Evolutionary conservation across 257 asterid species (phyloP), one percentile per base, ranked within the genome.

Genomic region (Nicotiana benthamiana): DNA sequence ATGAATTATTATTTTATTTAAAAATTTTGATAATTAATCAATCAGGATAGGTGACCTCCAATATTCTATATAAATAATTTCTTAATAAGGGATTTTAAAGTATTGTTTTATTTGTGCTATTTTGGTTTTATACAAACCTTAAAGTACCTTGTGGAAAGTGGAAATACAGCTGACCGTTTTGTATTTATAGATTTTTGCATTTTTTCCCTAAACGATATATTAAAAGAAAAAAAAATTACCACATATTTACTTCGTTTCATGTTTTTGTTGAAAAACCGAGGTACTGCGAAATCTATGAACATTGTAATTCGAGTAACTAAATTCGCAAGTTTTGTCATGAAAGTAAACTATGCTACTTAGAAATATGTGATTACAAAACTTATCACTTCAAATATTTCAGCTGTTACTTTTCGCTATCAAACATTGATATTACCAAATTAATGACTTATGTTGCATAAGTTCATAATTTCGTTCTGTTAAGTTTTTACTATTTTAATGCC

Each of bases 281-380:
- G 28, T 18, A 34, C 20, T 24, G 28, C 1, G 20, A 36, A 68
- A n/a, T 36, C 2, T 36, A 68, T 68, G 54, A 36, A 36, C 76
- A n/a, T 68, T 36, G 76, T n/a, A 10, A 68, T 5, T 68, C 30
- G 54, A 36, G 76, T 5, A 10, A n/a, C 54, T 36, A 36, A 68
- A 68, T 68, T 68, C 56, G 36, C 76, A 68, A 68, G 54, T 68
- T 68, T 68, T 68, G 32, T 68, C 56, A 68, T 36, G 54, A 68
- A 27, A 36, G 76, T 36, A 68, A 68, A 36, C 32, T 67, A 32
- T 66, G 9, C 15, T 10, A 3, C 4, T 48, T 9, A 48, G 13
- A 48, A 10, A 4, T 10, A 3, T 48, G 15, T 10, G 54, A 48
- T 48, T 48, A 1, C 54, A 48, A 48, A 48, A 48, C 15, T 48